Evolutionary conservation across 1,284 basidiomycete genomes (phyloP), one percentile per base, ranked within the genome.

Genomic region (Ceratobasidium papillatum): DNA sequence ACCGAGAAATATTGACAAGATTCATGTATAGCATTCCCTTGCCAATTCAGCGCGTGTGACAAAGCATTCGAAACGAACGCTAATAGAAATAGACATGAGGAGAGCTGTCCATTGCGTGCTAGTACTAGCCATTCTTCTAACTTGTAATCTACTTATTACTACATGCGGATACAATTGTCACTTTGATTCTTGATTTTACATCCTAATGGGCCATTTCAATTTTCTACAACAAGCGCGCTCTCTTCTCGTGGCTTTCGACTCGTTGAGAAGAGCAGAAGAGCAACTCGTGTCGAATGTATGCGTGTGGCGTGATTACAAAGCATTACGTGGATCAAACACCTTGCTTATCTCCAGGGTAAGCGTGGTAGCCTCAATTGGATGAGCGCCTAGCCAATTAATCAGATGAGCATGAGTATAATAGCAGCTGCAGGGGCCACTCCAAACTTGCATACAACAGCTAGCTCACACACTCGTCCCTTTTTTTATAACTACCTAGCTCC

Each of bases 41-140:
- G 56, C 34, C 12, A 12, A 1, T 11, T 19, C 25, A 11, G 9
- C n/a, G 25, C 12, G 1, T 69, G 66, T n/a, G 7, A 32, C 8
- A 58, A 45, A 19, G 34, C 12, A 14, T 69, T 69, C n/a, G 14
- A 41, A 3, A 69, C 66, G 22, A 47, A 45, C 1, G 56, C 66
- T 3, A 58, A 69, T 34, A 52, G 34, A 11, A 27, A 41, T 41
- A 52, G 64, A n/a, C 64, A 68, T 34, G 30, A 19, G 14, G 34
- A 27, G 4, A 52, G 0, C 27, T 68, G 64, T 54, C 30, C 27
- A 17, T 36, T n/a, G 7, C 34, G 56, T 19, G 34, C 56, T 25
- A 11, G 7, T 22, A 49, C 22, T 49, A 3, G 47, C 17, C 41
- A n/a, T n/a, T n/a, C n/a, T n/a, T n/a, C n/a, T n/a, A n/a, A n/a